Base-by-base conservation (phyloP, 2,329 filamentous ascomycete genomes). In the Pseudophaeomoniella oleicola region DNA sequence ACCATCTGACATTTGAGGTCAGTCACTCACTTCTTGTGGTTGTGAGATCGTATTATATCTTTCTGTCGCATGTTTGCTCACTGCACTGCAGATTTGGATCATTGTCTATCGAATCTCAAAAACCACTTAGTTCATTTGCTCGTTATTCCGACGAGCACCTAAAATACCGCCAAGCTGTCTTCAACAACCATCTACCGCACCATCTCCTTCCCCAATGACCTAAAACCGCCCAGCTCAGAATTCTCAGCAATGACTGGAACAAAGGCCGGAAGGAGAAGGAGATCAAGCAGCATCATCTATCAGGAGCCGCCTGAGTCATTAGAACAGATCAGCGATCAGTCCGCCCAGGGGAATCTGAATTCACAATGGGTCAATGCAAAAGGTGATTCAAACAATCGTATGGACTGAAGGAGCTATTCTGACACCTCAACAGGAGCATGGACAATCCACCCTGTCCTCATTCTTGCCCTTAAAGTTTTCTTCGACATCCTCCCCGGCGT, bases 321-420 rank as follows among this genome's bases (percentile, higher is more conserved):
- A 55, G 90, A 98, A 69, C 90, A 94, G 64, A 84, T 93, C 62
- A 94, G 82, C 56, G 90, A 98, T 61, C 90, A 96, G 69, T 83
- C 86, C 39, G 83, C 84, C 27, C 69, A 94, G 50, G 90, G 90
- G 36, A 98, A 98, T 55, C 65, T 94, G 54, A 98, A 98, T 62
- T 86, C 90, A 49, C 84, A 94, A 64, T 98, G 90, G 90, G 92
- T 94, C 48, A 96, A 96, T 62, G 84, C 87, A 53, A 98, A 98
- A 76, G 90, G 90, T 96, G 66, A 27, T 14, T 33, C 37, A 34
- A 37, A 33, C 32, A 19, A 36, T 39, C n/a, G 38, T 38, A 39
- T 34, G 19, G 34, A 27, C 17, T 19, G 32, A 36, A 32, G 39
- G 13, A 40, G 30, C 22, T 35, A 36, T n/a, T 39, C 42, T 38